Conservation (phyloP, 768 basidiomycete genomes). For the Panaeolus cyanescens region DNA sequence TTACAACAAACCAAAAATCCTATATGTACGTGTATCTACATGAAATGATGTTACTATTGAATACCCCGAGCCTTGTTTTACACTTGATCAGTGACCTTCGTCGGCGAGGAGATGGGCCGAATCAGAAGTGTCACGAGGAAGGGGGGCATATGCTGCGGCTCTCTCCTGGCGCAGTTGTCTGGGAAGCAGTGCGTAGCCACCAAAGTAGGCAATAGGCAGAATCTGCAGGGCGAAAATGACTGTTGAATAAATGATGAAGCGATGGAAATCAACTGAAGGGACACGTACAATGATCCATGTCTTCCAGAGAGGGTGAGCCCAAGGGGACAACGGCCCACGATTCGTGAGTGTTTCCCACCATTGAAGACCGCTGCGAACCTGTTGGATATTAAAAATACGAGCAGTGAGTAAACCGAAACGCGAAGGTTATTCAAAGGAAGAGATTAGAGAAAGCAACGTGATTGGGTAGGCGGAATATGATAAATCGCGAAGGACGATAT, state of each 20-base stretch:
- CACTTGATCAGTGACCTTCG: slow-evolving; percentile 6
- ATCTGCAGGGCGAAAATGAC: slow-evolving; percentile 25
- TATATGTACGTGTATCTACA: neutral
- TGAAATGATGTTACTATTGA: neutral
- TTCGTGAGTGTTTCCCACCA: slow-evolving; percentile 43
- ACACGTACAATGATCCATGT: slow-evolving; percentile 47
- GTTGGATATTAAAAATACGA: neutral
- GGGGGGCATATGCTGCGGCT: slow-evolving; percentile 19
- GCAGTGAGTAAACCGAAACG: neutral
- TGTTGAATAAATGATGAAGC: neutral
- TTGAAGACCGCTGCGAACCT: slow-evolving; percentile 46
- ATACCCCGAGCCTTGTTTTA: neutral
- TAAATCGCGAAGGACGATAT: neutral
- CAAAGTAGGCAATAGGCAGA: slow-evolving; percentile 46
- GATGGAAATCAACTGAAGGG: slow-evolving; percentile 3
- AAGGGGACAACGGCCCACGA: slow-evolving; percentile 33
- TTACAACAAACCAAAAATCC: neutral
- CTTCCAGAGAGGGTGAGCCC: slow-evolving; percentile 44
- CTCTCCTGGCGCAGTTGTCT: slow-evolving; percentile 45
- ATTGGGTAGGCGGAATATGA: neutral
- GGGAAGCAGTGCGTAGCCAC: slow-evolving; percentile 42
- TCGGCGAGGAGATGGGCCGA: slow-evolving; percentile 19
- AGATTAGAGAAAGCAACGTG: neutral
- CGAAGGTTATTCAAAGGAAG: neutral
- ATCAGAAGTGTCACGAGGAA: slow-evolving; percentile 11